Conservation (phyloP, 257 asterid genomes). For the Rehmannia glutinosa region DNA sequence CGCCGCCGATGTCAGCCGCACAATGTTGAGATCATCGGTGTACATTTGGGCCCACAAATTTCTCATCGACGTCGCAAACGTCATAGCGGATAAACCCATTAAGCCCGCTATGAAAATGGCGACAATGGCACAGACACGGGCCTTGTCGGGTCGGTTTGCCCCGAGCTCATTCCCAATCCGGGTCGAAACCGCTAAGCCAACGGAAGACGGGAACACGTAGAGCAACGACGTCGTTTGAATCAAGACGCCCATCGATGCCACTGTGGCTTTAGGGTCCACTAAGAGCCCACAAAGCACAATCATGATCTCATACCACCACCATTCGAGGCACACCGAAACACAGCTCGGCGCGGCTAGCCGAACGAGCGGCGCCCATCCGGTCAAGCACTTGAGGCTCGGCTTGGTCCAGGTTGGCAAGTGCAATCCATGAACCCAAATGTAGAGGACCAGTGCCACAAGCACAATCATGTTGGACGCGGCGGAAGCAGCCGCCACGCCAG, state of each 20-base stretch:
- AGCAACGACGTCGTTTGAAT: conserved; percentile 76
- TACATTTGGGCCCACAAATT: conserved; percentile 65
- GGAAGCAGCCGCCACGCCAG: conserved; percentile 78
- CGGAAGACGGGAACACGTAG: conserved; percentile 66
- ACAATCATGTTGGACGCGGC: conserved; percentile 53
- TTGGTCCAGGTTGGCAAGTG: conserved; percentile 58
- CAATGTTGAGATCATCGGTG: conserved; percentile 39
- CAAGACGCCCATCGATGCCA: conserved; percentile 77
- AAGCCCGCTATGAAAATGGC: conserved; percentile 43
- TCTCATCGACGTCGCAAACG: conserved; percentile 41
- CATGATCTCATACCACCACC: conserved; percentile 98
- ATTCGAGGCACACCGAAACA: conserved; percentile 76
- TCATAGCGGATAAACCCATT: conserved; percentile 60
- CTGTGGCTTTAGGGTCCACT: conserved; percentile 70
- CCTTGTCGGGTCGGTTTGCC: conserved; percentile 58
- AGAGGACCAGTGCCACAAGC: conserved; percentile 30
- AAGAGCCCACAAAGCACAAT: conserved; percentile 68
- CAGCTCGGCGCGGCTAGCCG: conserved; percentile 81
- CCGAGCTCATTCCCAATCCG: conserved; percentile 86
- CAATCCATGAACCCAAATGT: conserved; percentile 39
- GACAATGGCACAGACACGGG: conserved; percentile 42
- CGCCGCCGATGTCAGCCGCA: conserved; percentile 58
- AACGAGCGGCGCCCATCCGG: conserved; percentile 75
- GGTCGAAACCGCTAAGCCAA: conserved; percentile 70
- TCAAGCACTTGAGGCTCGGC: conserved; percentile 49